Evolutionary conservation across 805 yeast species (phyloP).

Genomic region (Lipomyces starkeyi): DNA sequence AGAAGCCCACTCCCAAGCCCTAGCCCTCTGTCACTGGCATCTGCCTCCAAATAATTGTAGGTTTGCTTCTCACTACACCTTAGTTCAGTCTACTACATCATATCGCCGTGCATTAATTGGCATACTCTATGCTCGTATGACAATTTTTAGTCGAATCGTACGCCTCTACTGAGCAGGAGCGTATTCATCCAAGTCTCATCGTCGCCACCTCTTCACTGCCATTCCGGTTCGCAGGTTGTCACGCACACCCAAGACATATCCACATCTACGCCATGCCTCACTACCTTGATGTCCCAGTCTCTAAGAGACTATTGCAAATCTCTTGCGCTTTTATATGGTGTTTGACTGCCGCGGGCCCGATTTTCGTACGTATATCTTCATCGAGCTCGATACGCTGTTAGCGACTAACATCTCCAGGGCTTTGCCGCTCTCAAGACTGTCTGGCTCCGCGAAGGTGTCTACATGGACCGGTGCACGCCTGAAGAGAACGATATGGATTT

Average conservation of each 20-base stretch:
- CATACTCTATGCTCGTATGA: not conserved
- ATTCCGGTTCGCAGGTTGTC: not conserved
- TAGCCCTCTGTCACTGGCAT: not conserved
- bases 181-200: not conserved
- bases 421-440: conserved; percentile 94
- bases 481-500: conserved; percentile 39
- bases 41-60: not conserved
- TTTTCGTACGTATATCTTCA: conserved; percentile 58
- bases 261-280: conserved; percentile 28
- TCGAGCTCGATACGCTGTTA: not conserved
- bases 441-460: conserved; percentile 76
- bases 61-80: too few relatives aligned
- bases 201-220: not conserved
- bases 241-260: not conserved
- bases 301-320: conserved; percentile 58
- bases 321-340: conserved; percentile 85
- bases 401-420: conserved; percentile 46
- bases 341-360: conserved; percentile 87
- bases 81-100: too few relatives aligned
- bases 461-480: conserved; percentile 62
- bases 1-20: not conserved
- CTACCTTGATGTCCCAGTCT: conserved; percentile 35
- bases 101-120: too few relatives aligned
- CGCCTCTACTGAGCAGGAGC: not conserved
- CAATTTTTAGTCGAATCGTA: not conserved